These are phyloP conservation scores for Metarhizium sp. DNA, from an alignment of 2,329 filamentous ascomycete genomes.

Conservation along the genomic window DNA sequence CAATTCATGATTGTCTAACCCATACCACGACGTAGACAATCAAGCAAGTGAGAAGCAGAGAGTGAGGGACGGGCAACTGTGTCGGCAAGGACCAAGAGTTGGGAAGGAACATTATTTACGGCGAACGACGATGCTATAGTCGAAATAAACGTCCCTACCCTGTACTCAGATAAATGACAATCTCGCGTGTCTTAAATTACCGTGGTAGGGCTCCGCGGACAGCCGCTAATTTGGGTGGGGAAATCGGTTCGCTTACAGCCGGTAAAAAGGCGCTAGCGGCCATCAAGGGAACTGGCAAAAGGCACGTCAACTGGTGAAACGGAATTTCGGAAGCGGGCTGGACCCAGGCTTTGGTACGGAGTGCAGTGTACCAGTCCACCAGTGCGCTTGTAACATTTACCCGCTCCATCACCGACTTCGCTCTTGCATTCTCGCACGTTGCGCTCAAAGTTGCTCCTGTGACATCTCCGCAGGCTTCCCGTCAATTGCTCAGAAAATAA, in stretches of 20 bases:
- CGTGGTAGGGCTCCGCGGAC: neutral
- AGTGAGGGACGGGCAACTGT: no score
- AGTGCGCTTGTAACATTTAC: neutral
- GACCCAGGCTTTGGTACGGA: neutral
- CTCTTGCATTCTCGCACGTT: neutral
- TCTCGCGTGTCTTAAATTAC: neutral
- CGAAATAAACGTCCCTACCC: neutral
- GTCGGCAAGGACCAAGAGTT: no score
- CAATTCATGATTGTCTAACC: no score
- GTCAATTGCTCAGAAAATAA: conserved; percentile 9
- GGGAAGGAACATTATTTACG: no score
- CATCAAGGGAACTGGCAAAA: no score
- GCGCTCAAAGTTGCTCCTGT: neutral
- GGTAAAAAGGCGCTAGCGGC: neutral
- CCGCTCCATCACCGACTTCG: conserved; percentile 4
- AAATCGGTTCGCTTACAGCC: neutral
- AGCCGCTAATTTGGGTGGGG: neutral
- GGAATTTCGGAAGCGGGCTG: neutral
- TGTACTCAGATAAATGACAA: neutral
- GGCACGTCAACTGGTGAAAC: no score
- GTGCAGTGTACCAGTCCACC: neutral
- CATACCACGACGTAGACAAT: no score
- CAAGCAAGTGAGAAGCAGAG: no score
- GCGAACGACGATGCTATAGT: no score
- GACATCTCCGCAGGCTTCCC: conserved; percentile 6